Percentiles rank a stretch among this genome's conserved stretches.
phyloP scores from a whole-genome alignment of 352 stramenopile genomes.

The Phytophthora nicotianae region DNA sequence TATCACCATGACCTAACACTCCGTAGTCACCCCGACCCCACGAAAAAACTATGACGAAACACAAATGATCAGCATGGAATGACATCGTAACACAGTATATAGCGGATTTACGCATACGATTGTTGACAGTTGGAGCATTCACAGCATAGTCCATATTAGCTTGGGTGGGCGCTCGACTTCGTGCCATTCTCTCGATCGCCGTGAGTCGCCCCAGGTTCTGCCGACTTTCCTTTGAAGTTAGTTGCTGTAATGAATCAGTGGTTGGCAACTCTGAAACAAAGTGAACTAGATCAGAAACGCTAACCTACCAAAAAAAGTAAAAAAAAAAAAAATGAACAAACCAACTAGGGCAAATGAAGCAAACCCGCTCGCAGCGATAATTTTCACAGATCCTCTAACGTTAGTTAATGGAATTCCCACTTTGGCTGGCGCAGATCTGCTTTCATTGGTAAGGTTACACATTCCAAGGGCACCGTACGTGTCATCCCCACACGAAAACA shows the following conservation, averaged over 20 bases:
- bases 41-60: constrained; percentile 55
- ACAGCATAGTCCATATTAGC: constrained; percentile 28
- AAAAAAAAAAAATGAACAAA: constrained; percentile 34
- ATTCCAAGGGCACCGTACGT: constrained; percentile 56
- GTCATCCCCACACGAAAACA: constrained; percentile 81
- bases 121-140: constrained; percentile 34
- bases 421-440: constrained; percentile 30
- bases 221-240: constrained; percentile 21
- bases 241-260: constrained; percentile 17
- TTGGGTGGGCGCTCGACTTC: constrained; percentile 14
- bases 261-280: constrained; percentile 17
- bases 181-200: constrained; percentile 33
- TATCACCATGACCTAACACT: constrained; percentile 63
- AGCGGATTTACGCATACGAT: constrained; percentile 23
- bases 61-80: background rate
- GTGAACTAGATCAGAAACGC: constrained; percentile 1
- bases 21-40: constrained; percentile 72
- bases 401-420: constrained; percentile 32
- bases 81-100: background rate
- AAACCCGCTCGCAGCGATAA: constrained; percentile 65
- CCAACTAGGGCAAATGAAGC: constrained; percentile 74
- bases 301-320: background rate
- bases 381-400: constrained; percentile 41
- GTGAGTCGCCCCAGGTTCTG: constrained; percentile 19
- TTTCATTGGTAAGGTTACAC: background rate